These are phyloP conservation scores for Lasiodiplodia hormozganensis DNA, from an alignment of 2,329 filamentous ascomycete genomes.

Conservation along the genomic window DNA sequence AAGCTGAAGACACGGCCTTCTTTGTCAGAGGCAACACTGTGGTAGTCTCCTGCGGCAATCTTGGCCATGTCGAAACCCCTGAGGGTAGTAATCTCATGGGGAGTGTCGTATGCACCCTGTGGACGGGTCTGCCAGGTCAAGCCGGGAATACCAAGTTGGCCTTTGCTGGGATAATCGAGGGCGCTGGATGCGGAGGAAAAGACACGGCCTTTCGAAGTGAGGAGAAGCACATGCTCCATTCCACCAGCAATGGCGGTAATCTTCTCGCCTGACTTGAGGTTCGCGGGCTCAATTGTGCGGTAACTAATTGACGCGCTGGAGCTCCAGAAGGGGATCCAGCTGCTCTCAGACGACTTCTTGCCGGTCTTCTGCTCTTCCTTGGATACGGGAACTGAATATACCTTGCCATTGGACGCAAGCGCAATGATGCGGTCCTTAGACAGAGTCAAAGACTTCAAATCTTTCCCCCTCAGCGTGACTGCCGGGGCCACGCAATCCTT, in stretches of 20 bases:
- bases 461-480: constrained; percentile 79
- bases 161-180: constrained; percentile 77
- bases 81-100: constrained; percentile 78
- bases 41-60: constrained; percentile 84
- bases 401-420: constrained; percentile 73
- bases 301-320: constrained; percentile 69
- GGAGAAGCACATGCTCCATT: constrained; percentile 82
- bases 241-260: constrained; percentile 78
- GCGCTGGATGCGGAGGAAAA: constrained; percentile 87
- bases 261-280: constrained; percentile 72
- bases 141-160: constrained; percentile 86
- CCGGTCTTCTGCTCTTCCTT: constrained; percentile 72
- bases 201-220: constrained; percentile 84
- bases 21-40: constrained; percentile 80
- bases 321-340: constrained; percentile 79
- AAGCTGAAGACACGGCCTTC: constrained; percentile 83
- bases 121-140: constrained; percentile 82
- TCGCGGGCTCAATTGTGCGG: constrained; percentile 70
- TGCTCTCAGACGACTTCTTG: constrained; percentile 67
- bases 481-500: constrained; percentile 68
- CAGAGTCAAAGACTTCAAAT: constrained; percentile 76
- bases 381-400: constrained; percentile 85
- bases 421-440: constrained; percentile 85
- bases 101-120: constrained; percentile 77
- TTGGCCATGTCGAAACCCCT: constrained; percentile 73